These are phyloP conservation scores for Penicillium sp. DNA, from an alignment of 2,329 filamentous ascomycete species.

Conservation along the genomic window DNA sequence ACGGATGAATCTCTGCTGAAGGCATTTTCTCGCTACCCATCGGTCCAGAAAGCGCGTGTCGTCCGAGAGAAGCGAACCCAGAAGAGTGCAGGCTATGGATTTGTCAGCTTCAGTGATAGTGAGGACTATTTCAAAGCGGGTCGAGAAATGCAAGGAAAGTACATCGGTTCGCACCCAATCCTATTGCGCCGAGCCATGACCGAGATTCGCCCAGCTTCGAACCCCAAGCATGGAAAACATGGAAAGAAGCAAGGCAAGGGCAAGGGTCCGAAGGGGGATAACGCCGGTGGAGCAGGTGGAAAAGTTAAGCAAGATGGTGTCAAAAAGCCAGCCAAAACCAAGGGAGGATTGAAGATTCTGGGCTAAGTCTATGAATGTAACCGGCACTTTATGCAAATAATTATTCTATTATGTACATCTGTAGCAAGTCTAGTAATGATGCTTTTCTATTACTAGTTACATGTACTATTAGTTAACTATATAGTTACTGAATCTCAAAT, in stretches of 20 bases:
- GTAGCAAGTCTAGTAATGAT: neutral
- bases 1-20: conserved; percentile 95
- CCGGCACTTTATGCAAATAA: neutral
- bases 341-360: conserved; percentile 46
- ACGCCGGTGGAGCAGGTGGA: conserved; percentile 20
- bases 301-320: conserved; percentile 48
- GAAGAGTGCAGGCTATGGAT: conserved; percentile 94
- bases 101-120: conserved; percentile 91
- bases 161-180: conserved; percentile 96
- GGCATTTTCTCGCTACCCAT: conserved; percentile 84
- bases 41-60: conserved; percentile 88
- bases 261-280: conserved; percentile 30
- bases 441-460: too few species aligned
- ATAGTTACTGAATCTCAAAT: neutral
- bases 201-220: conserved; percentile 78
- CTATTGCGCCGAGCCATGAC: conserved; percentile 84
- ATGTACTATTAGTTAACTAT: neutral
- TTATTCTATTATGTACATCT: neutral
- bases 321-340: conserved; percentile 49
- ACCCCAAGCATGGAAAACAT: conserved; percentile 65
- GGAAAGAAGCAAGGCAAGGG: conserved; percentile 53
- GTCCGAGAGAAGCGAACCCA: conserved; percentile 93
- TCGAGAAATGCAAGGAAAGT: conserved; percentile 98
- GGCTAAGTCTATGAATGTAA: conserved; percentile 32
- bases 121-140: conserved; percentile 96